These are phyloP conservation scores for Pugionium cornutum DNA, from an alignment of 345 rosid species.

Conservation along the genomic window DNA sequence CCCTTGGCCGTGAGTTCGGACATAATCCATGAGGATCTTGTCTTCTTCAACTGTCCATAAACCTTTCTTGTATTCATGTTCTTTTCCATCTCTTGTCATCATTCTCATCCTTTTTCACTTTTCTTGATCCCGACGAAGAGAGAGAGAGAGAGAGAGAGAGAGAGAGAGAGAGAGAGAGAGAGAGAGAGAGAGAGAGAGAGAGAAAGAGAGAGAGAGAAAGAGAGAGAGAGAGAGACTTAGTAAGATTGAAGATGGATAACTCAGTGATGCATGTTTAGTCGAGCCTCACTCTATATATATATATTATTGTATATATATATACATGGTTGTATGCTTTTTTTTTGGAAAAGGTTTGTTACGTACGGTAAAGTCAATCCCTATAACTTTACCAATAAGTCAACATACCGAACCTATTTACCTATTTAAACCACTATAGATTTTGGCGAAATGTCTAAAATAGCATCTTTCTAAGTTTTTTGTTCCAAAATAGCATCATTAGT, in stretches of 20 bases:
- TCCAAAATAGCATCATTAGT: too few relatives aligned
- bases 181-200: too few relatives aligned
- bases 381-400: conserved; percentile 28
- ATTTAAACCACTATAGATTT: conserved; percentile 4
- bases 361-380: conserved; percentile 22
- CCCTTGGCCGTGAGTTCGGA: conserved; percentile 54
- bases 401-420: background rate
- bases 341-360: background rate
- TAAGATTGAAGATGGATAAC: conserved; percentile 23
- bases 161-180: too few relatives aligned
- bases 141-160: too few relatives aligned
- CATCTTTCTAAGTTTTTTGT: too few relatives aligned
- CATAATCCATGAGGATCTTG: conserved; percentile 54
- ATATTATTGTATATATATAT: background rate
- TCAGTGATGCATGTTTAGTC: conserved; percentile 32
- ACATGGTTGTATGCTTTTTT: background rate
- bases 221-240: conserved; percentile 19
- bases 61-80: conserved; percentile 51
- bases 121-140: conserved; percentile 36
- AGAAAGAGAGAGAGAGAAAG: conserved; percentile 12
- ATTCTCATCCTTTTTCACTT: conserved; percentile 30
- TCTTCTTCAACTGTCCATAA: conserved; percentile 69
- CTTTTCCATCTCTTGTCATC: conserved; percentile 30
- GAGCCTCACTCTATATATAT: conserved; percentile 19
- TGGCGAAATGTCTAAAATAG: too few relatives aligned